phyloP scores from a whole-genome alignment of 371 early-diverging fungal genomes.

The Mortierella sp. region DNA sequence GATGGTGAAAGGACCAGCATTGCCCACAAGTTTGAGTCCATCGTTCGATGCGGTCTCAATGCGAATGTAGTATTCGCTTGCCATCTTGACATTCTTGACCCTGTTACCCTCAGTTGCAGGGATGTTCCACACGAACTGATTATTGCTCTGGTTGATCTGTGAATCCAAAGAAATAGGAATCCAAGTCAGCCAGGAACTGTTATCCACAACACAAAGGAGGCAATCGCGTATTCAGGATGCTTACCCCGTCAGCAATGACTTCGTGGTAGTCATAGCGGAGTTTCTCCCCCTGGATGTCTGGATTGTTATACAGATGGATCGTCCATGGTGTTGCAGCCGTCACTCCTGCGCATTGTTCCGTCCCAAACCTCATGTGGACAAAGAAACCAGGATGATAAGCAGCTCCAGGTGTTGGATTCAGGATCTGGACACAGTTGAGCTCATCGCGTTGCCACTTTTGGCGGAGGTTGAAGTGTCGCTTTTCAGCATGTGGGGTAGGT shows the following conservation, averaged over 20 bases:
- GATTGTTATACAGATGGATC: slow-evolving; percentile 43
- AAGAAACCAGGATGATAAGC: slow-evolving; percentile 29
- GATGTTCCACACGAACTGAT: slow-evolving; percentile 35
- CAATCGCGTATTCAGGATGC: not conserved
- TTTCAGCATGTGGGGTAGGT: not conserved
- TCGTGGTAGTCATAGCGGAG: slow-evolving; percentile 38
- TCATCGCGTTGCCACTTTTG: slow-evolving; percentile 43
- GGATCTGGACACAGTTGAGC: slow-evolving; percentile 30
- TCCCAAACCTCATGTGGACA: slow-evolving; percentile 32
- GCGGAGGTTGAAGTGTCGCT: slow-evolving; percentile 21
- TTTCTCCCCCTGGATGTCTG: slow-evolving; percentile 10
- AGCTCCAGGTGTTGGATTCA: slow-evolving; percentile 15
- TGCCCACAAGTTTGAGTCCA: slow-evolving; percentile 38
- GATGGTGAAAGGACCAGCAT: slow-evolving; percentile 39
- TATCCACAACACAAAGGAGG: not conserved
- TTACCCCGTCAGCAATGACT: slow-evolving; percentile 35
- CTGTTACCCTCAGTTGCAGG: slow-evolving; percentile 10
- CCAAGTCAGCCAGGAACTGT: too few relatives aligned
- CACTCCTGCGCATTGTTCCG: slow-evolving; percentile 16
- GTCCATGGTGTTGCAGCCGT: slow-evolving; percentile 31
- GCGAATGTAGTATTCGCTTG: slow-evolving; percentile 26
- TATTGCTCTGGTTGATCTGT: slow-evolving; percentile 21
- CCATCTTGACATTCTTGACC: slow-evolving; percentile 15
- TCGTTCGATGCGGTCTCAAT: slow-evolving; percentile 24
- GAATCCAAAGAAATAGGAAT: not conserved